Evolutionary conservation across 257 asterid species (phyloP), one percentile per base, ranked within the genome.

Genomic region (Ophiorrhiza pumila): DNA sequence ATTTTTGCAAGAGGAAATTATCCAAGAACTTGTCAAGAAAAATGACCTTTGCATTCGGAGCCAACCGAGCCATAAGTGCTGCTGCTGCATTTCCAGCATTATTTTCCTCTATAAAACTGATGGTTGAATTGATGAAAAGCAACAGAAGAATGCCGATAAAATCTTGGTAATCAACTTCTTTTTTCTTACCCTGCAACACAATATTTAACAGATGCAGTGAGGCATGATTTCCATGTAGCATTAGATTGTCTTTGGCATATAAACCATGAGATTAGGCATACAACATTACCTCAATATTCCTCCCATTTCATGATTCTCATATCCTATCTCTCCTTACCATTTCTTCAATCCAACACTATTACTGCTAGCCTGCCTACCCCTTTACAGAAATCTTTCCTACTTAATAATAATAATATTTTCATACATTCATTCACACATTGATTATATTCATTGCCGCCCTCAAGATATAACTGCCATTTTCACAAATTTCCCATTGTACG

Each of bases 281-380:
- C 13, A 2, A n/a, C n/a, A n/a, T n/a, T 39, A 45, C 22, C n/a
- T n/a, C 71, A 25, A 7, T 11, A 56, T 10, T n/a, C n/a, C n/a
- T n/a, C 73, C 60, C 61, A 83, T 77, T 88, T 88, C 84, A 82
- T 90, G 92, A 83, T 86, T 78, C 90, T 82, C 96, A 90, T 94
- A 94, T 90, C 96, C 77, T 78, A 61, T 45, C 67, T 74, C 65
- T 74, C 88, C 72, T 81, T 73, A 56, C 85, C 87, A 77, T 76
- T 80, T 65, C 87, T 85, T 85, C 82, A 79, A 80, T 84, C 83
- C 83, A 74, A 80, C 85, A 80, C 62, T 7, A 45, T n/a, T 65
- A 68, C 62, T 32, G 59, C 73, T n/a, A n/a, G n/a, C n/a, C n/a
- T n/a, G n/a, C n/a, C n/a, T 55, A 11, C 22, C 27, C 52, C 37